These are phyloP conservation scores for Phaeosphaeriaceae sp. DNA, from an alignment of 2,329 filamentous ascomycete genomes.

Conservation along the genomic window DNA sequence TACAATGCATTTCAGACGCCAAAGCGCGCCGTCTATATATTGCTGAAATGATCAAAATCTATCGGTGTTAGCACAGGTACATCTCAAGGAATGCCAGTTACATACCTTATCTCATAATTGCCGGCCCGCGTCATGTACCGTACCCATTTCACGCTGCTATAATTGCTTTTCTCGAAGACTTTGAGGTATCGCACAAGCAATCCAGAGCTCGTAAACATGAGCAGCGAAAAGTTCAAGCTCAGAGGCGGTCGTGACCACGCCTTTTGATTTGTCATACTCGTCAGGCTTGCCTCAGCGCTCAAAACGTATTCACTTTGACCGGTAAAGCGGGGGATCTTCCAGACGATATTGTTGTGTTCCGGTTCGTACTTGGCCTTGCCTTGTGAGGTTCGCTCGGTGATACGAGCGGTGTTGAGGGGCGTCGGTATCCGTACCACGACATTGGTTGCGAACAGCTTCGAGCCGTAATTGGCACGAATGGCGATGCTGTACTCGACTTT, in stretches of 20 bases:
- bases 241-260: conserved; percentile 94
- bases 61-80: not conserved
- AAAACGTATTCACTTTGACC: conserved; percentile 97
- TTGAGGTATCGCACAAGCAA: conserved; percentile 93
- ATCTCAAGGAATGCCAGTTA: not conserved
- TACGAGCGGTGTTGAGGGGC: conserved; percentile 93
- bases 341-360: conserved; percentile 96
- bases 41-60: conserved; percentile 15
- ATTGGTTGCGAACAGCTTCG: conserved; percentile 96
- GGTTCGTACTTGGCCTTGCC: conserved; percentile 99
- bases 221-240: conserved; percentile 86
- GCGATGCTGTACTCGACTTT: conserved; percentile 99
- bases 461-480: conserved; percentile 94
- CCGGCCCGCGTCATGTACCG: conserved; percentile 98
- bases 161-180: conserved; percentile 99
- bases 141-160: conserved; percentile 99
- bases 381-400: conserved; percentile 90
- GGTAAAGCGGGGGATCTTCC: conserved; percentile 98
- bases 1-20: conserved; percentile 27
- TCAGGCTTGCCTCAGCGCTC: conserved; percentile 89
- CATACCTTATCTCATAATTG: conserved; percentile 92
- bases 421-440: conserved; percentile 94
- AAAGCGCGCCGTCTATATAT: conserved; percentile 4
- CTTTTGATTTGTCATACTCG: conserved; percentile 97
- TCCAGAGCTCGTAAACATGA: conserved; percentile 98